Percentiles rank a stretch among this genome's conserved stretches.
Evolutionary conservation across 164 flowering plant species (phyloP).

Genomic region (Magnolia changhungtana): DNA sequence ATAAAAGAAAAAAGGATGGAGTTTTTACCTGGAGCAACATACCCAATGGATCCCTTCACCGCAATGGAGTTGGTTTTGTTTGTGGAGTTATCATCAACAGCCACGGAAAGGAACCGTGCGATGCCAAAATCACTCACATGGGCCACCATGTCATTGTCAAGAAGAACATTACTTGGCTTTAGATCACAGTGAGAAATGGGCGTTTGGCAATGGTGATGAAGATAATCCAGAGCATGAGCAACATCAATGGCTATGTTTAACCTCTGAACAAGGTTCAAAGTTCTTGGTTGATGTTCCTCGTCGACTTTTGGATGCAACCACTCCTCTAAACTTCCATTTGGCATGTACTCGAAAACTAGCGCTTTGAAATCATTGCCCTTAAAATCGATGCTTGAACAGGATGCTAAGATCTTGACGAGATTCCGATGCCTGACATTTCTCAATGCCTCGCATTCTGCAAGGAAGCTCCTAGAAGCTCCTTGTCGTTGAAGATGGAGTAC

Average conservation of each 20-base stretch:
- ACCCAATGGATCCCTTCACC: constrained; percentile 13
- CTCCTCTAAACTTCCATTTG: constrained; percentile 18
- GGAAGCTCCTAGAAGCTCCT: constrained; percentile 30
- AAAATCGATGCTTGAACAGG: constrained; percentile 28
- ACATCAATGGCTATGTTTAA: constrained; percentile 25
- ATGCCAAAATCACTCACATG: constrained; percentile 20
- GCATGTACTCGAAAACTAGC: constrained; percentile 27
- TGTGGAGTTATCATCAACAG: not conserved
- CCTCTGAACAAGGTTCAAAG: not conserved
- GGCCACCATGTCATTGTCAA: constrained; percentile 13
- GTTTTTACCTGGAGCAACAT: constrained; percentile 19
- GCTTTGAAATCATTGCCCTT: constrained; percentile 32
- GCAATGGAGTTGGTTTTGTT: not conserved
- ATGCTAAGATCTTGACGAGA: constrained; percentile 26
- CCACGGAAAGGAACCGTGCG: constrained; percentile 3
- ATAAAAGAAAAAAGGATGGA: not conserved
- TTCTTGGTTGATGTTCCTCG: not conserved
- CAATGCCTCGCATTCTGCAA: constrained; percentile 29
- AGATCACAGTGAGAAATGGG: constrained; percentile 14
- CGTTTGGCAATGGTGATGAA: constrained; percentile 24
- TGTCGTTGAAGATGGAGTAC: constrained; percentile 25
- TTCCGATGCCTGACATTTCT: constrained; percentile 31
- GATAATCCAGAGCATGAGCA: constrained; percentile 30
- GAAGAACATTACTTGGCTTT: constrained; percentile 25
- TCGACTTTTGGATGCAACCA: constrained; percentile 15